Evolutionary conservation across 2,329 filamentous ascomycete species (phyloP).

Genomic region (Xylaria hypoxylon): DNA sequence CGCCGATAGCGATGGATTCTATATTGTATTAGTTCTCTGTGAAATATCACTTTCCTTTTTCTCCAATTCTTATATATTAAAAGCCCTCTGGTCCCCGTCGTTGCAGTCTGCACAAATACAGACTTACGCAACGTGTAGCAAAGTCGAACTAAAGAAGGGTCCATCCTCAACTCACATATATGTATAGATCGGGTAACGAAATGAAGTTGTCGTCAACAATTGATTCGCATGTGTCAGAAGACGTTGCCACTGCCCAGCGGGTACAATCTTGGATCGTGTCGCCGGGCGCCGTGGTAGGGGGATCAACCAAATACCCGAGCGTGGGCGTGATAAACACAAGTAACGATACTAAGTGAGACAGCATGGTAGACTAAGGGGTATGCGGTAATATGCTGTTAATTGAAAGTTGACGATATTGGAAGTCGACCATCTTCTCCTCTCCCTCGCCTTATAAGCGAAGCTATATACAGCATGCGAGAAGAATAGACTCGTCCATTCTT

Average conservation of each 20-base stretch:
- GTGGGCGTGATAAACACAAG: conserved; percentile 6
- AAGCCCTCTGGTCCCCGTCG: no score
- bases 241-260: conserved; percentile 24
- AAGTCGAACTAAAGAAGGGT: neutral
- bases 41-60: no score
- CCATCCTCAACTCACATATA: conserved; percentile 8
- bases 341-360: conserved; percentile 5
- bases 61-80: no score
- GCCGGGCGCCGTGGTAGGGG: conserved; percentile 21
- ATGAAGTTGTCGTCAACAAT: conserved; percentile 21
- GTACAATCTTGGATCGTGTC: conserved; percentile 29
- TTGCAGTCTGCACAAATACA: no score
- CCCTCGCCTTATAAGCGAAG: no score
- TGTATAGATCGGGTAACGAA: neutral
- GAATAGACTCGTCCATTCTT: no score
- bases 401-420: no score
- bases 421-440: no score
- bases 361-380: neutral
- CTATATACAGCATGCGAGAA: no score
- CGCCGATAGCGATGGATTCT: conserved; percentile 31
- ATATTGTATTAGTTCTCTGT: no score
- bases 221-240: conserved; percentile 25
- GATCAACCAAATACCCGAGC: conserved; percentile 25
- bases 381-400: no score
- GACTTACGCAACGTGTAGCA: neutral